Conservation (phyloP, 176 grass and related monocot species). For the Chrysopogon serrulatus region DNA sequence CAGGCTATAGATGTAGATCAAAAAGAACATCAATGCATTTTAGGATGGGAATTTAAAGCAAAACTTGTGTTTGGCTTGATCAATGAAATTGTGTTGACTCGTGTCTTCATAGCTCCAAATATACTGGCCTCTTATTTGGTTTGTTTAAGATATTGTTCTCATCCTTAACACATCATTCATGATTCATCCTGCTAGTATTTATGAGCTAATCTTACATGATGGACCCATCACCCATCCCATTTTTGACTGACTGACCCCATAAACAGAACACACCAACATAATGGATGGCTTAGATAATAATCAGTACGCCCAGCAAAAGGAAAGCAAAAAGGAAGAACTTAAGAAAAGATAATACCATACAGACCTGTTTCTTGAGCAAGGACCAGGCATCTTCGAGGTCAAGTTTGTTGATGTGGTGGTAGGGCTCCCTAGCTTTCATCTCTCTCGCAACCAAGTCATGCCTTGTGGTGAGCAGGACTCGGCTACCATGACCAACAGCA, state of each 20-base stretch:
- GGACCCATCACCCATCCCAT: no score
- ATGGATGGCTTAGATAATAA: no score
- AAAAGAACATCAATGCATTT: background rate
- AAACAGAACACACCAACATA: no score
- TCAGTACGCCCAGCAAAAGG: no score
- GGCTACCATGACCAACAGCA: background rate
- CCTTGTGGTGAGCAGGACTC: background rate
- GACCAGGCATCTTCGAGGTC: background rate
- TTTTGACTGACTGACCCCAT: no score
- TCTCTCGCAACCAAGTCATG: background rate
- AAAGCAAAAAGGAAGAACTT: no score
- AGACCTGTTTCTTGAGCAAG: background rate
- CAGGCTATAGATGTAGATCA: background rate
- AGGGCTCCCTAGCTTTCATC: background rate
- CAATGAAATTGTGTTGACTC: background rate
- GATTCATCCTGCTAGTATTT: no score
- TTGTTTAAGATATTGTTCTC: no score
- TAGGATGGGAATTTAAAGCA: background rate
- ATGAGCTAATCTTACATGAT: no score
- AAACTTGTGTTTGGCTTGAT: background rate
- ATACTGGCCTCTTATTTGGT: background rate
- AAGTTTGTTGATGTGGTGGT: background rate
- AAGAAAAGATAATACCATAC: background rate
- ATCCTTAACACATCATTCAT: no score
- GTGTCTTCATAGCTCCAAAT: background rate